Evolutionary conservation across 495 filamentous ascomycete genomes (phyloP).

Genomic region (Emericellopsis terricola): DNA sequence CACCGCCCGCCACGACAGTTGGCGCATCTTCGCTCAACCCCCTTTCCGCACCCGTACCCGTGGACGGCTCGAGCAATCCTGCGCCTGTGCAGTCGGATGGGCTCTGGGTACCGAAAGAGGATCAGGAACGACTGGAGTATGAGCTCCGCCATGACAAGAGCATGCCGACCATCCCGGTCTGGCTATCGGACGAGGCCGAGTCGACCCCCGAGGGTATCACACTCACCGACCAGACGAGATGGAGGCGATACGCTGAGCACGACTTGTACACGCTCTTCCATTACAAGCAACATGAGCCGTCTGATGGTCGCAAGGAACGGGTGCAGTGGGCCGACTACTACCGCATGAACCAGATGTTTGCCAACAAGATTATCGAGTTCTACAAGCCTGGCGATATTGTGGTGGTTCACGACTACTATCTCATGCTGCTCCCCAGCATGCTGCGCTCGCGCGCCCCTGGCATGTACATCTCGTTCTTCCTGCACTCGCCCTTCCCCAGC

Average conservation of each 20-base stretch:
- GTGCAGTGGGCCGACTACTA: slow-evolving; percentile 79
- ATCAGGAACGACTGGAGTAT: slow-evolving; percentile 48
- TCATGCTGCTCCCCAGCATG: slow-evolving; percentile 71
- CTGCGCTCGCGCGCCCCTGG: slow-evolving; percentile 65
- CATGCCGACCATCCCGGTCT: slow-evolving; percentile 58
- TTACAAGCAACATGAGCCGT: slow-evolving; percentile 80
- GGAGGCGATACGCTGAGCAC: slow-evolving; percentile 77
- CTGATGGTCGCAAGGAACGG: slow-evolving; percentile 63
- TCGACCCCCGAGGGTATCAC: slow-evolving; percentile 40
- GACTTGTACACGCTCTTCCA: slow-evolving; percentile 82
- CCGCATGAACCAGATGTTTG: slow-evolving; percentile 73
- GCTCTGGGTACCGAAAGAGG: slow-evolving; percentile 41
- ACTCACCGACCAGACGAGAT: slow-evolving; percentile 62
- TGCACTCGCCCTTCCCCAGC: slow-evolving; percentile 86
- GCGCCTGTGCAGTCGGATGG: slow-evolving; percentile 41
- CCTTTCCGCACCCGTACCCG: slow-evolving; percentile 52
- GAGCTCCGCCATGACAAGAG: slow-evolving; percentile 47
- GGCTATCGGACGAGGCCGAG: slow-evolving; percentile 58
- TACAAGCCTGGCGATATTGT: slow-evolving; percentile 86
- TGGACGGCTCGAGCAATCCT: slow-evolving; percentile 36
- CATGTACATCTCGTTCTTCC: slow-evolving; percentile 78
- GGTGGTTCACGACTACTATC: slow-evolving; percentile 81
- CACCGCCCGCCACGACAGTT: slow-evolving; percentile 23
- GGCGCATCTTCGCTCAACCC: slow-evolving; percentile 29
- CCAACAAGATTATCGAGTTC: slow-evolving; percentile 62